These are phyloP conservation scores for Penicillium sp. DNA, from an alignment of 2,329 filamentous ascomycete species.

Conservation along the genomic window DNA sequence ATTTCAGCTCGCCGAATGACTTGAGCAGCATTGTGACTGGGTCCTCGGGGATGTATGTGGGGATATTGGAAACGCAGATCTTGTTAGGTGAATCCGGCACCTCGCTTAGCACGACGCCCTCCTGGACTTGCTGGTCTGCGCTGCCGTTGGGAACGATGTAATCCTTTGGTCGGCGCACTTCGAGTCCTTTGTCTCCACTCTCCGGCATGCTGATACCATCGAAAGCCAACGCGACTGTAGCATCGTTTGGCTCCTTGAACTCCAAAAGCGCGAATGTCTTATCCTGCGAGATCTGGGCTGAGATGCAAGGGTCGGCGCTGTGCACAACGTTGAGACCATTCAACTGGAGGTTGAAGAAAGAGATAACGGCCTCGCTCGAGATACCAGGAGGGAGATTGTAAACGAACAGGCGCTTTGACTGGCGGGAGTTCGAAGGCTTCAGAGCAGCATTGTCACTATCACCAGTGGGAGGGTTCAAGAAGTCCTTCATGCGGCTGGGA, in stretches of 20 bases:
- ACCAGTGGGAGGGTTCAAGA: constrained; percentile 84
- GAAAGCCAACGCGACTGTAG: constrained; percentile 84
- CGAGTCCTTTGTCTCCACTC: constrained; percentile 59
- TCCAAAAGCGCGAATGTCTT: constrained; percentile 80
- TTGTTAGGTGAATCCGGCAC: constrained; percentile 95
- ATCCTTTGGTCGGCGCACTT: constrained; percentile 86
- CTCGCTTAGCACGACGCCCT: constrained; percentile 70
- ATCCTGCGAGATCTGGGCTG: constrained; percentile 76
- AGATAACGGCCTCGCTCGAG: constrained; percentile 71
- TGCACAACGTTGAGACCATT: constrained; percentile 94
- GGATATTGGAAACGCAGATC: constrained; percentile 87
- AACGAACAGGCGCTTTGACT: constrained; percentile 86
- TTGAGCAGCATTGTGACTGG: constrained; percentile 86
- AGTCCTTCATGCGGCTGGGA: constrained; percentile 85
- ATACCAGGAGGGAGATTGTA: constrained; percentile 71
- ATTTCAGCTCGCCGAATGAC: constrained; percentile 88
- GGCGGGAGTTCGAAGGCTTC: constrained; percentile 87
- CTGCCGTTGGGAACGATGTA: constrained; percentile 85
- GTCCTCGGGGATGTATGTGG: constrained; percentile 80
- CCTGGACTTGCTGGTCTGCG: constrained; percentile 69
- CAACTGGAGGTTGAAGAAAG: constrained; percentile 94
- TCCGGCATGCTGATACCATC: constrained; percentile 87
- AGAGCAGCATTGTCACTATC: constrained; percentile 69
- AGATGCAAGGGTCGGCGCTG: constrained; percentile 76
- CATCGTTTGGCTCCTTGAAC: constrained; percentile 81